phyloP scores from a whole-genome alignment of 2,329 filamentous ascomycete genomes.

The Amesomyces nigricolor region DNA sequence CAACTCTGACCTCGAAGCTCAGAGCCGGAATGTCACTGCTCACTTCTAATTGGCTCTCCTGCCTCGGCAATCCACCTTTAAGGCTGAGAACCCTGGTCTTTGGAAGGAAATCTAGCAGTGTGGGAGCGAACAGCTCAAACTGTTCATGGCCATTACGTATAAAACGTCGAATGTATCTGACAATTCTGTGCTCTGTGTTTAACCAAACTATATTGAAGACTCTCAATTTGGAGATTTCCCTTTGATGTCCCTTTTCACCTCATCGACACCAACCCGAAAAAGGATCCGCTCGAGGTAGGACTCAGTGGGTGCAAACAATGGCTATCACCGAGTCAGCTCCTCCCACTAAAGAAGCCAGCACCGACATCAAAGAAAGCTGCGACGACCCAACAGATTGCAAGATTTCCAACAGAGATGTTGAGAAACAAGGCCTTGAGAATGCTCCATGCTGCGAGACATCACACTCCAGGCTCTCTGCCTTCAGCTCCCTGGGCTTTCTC shows the following conservation, averaged over 20 bases:
- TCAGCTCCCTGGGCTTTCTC: slow-evolving; percentile 52
- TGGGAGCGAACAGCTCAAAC: no score
- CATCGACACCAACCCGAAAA: background rate
- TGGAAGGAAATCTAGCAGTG: background rate
- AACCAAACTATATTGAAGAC: background rate
- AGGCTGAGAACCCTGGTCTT: slow-evolving; percentile 7
- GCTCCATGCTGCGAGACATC: background rate
- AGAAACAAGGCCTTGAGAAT: slow-evolving; percentile 1
- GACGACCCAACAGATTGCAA: background rate
- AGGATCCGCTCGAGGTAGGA: background rate
- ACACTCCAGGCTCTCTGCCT: slow-evolving; percentile 34
- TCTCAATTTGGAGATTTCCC: background rate
- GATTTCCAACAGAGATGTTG: background rate
- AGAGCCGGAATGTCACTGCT: slow-evolving; percentile 18
- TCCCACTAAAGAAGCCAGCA: background rate
- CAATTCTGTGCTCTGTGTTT: no score
- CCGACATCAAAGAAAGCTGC: background rate
- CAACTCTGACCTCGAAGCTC: background rate
- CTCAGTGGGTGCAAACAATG: slow-evolving; percentile 12
- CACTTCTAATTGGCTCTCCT: slow-evolving; percentile 12
- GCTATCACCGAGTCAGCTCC: background rate
- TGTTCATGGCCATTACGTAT: no score
- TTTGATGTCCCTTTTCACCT: background rate
- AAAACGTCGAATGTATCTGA: no score
- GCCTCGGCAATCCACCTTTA: slow-evolving; percentile 13